A percentile compares a stretch with the other conserved stretches of the same genome.
phyloP scores from a whole-genome alignment of 2,329 filamentous ascomycete species.

The Ampelomyces quisqualis region DNA sequence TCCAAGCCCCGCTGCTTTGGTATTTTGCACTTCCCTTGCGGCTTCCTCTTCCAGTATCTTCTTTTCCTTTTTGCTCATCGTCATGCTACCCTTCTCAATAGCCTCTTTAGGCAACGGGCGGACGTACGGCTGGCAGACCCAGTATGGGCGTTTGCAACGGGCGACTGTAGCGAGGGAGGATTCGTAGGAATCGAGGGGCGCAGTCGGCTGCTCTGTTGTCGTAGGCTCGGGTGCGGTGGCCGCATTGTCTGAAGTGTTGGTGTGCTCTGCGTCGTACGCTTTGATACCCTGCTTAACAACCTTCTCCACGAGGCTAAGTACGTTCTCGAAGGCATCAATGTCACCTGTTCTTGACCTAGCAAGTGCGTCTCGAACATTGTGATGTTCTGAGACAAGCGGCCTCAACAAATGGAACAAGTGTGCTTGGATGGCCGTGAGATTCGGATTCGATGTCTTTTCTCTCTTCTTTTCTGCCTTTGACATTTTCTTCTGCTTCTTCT shows the following conservation, averaged over 20 bases:
- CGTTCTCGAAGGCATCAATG: slow-evolving; percentile 72
- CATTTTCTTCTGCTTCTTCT: slow-evolving; percentile 39
- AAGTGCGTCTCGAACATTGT: slow-evolving; percentile 81
- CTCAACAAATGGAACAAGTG: slow-evolving; percentile 92
- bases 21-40: slow-evolving; percentile 39
- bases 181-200: slow-evolving; percentile 45
- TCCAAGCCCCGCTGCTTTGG: slow-evolving; percentile 23
- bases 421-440: slow-evolving; percentile 78
- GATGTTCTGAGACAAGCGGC: slow-evolving; percentile 76
- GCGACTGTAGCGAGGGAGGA: slow-evolving; percentile 67
- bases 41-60: slow-evolving; percentile 44
- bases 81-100: slow-evolving; percentile 74
- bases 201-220: not conserved
- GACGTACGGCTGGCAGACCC: slow-evolving; percentile 86
- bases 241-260: slow-evolving; percentile 2
- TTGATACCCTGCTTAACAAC: slow-evolving; percentile 71
- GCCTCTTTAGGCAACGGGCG: slow-evolving; percentile 86
- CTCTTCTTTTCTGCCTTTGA: slow-evolving; percentile 51
- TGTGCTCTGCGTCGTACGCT: slow-evolving; percentile 57
- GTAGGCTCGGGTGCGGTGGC: not conserved
- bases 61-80: slow-evolving; percentile 67
- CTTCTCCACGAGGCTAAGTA: slow-evolving; percentile 72
- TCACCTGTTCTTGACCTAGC: slow-evolving; percentile 69
- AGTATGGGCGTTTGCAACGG: slow-evolving; percentile 79
- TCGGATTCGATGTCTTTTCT: slow-evolving; percentile 58